Evolutionary conservation across 2,329 filamentous ascomycete genomes (phyloP).

Genomic region (Graphilbum sp.): DNA sequence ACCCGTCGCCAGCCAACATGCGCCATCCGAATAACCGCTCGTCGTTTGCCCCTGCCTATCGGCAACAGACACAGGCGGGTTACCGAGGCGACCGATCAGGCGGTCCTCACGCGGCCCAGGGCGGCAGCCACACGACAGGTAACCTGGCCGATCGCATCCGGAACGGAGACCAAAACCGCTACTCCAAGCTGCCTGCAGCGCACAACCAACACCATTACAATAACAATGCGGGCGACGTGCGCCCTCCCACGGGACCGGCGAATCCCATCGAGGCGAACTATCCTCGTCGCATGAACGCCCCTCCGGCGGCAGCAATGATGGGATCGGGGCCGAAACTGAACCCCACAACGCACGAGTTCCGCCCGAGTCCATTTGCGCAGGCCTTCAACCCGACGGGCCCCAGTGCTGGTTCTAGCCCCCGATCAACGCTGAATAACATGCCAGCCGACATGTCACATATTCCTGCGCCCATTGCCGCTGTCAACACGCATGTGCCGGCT

Average conservation of each 20-base stretch:
- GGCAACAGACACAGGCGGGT: conserved; percentile 25
- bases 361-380: conserved; percentile 65
- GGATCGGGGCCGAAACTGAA: conserved; percentile 37
- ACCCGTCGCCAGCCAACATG: conserved; percentile 16
- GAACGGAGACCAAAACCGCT: conserved; percentile 26
- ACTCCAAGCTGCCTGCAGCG: conserved; percentile 17
- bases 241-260: conserved; percentile 57
- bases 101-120: conserved; percentile 23
- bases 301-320: conserved; percentile 28
- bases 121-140: conserved; percentile 22
- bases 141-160: conserved; percentile 33
- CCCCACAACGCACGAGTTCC: conserved; percentile 61
- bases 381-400: conserved; percentile 60
- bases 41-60: conserved; percentile 29
- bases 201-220: conserved; percentile 21
- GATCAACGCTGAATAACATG: conserved; percentile 38
- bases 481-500: background rate
- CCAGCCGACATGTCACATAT: background rate
- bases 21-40: conserved; percentile 33
- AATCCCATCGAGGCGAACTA: conserved; percentile 35
- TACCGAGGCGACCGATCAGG: conserved; percentile 31
- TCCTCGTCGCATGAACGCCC: conserved; percentile 34
- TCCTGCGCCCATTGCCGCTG: conserved; percentile 8
- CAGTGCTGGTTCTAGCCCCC: conserved; percentile 59
- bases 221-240: conserved; percentile 46